These are phyloP conservation scores for Lycium barbarum DNA, from an alignment of 257 asterid species.

Conservation along the genomic window DNA sequence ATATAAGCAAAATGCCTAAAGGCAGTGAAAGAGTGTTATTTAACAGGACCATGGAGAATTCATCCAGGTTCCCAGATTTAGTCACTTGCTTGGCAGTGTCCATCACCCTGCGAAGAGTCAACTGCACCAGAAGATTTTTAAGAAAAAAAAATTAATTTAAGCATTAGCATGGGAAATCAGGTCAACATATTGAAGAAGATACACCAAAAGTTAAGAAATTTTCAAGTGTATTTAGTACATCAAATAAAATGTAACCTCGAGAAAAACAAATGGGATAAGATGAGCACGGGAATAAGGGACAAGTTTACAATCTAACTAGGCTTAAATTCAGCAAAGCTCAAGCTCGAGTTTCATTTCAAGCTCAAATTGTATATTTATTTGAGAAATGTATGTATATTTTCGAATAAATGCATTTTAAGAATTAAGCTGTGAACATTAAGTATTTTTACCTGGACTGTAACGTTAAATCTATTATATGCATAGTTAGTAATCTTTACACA, in stretches of 20 bases:
- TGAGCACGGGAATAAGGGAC: background rate
- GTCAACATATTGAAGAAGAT: background rate
- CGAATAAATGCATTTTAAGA: background rate
- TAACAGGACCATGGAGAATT: slow-evolving; percentile 93
- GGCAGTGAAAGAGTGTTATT: slow-evolving; percentile 91
- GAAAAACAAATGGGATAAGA: background rate
- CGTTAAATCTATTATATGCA: background rate
- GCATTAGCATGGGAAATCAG: slow-evolving; percentile 6
- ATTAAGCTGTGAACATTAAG: background rate
- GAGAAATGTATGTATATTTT: background rate
- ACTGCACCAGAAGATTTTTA: slow-evolving; percentile 50
- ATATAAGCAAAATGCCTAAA: slow-evolving; percentile 68
- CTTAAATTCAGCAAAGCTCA: background rate
- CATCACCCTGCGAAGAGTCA: slow-evolving; percentile 89
- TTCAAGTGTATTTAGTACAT: background rate
- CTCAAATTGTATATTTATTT: background rate
- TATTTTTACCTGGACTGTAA: background rate
- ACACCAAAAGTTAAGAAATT: background rate
- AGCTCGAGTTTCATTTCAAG: background rate
- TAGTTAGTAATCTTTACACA: background rate
- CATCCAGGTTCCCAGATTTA: slow-evolving; percentile 83
- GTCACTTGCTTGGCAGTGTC: slow-evolving; percentile 94
- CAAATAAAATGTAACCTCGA: background rate
- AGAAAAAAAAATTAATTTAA: background rate
- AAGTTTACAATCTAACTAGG: background rate